These are phyloP conservation scores for Trametes elegans DNA, from an alignment of 768 basidiomycete genomes.

Conservation along the genomic window DNA sequence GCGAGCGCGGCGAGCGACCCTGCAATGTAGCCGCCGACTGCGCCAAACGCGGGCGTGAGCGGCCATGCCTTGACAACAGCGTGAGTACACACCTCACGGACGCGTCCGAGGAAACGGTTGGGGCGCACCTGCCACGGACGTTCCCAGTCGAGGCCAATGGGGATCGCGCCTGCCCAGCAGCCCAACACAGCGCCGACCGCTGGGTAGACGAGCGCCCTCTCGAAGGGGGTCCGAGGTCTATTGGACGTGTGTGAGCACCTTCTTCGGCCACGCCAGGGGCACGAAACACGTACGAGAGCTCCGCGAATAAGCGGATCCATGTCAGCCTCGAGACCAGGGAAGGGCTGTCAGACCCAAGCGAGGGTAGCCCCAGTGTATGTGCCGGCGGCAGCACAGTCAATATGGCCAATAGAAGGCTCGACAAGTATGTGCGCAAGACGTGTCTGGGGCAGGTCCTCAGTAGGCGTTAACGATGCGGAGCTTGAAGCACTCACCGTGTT, in stretches of 20 bases:
- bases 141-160: constrained; percentile 95
- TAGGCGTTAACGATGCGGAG: not conserved
- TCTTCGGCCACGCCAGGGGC: constrained; percentile 44
- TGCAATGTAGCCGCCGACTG: constrained; percentile 63
- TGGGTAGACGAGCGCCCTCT: constrained; percentile 80
- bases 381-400: constrained; percentile 66
- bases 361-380: constrained; percentile 66
- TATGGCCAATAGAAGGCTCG: constrained; percentile 67
- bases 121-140: constrained; percentile 89
- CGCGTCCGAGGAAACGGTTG: not conserved
- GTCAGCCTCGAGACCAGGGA: constrained; percentile 57
- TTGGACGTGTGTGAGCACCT: not conserved
- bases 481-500: constrained; percentile 41
- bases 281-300: constrained; percentile 71
- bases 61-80: constrained; percentile 68
- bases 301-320: constrained; percentile 80
- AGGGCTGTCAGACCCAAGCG: constrained; percentile 33
- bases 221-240: constrained; percentile 62
- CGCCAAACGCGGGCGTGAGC: constrained; percentile 71
- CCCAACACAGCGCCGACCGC: constrained; percentile 70
- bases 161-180: constrained; percentile 77
- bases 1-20: constrained; percentile 57
- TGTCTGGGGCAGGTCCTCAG: constrained; percentile 37
- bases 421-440: constrained; percentile 57
- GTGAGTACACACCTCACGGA: constrained; percentile 4